These are phyloP conservation scores for Pyronema omphalodes DNA, from an alignment of 495 filamentous ascomycete genomes.

Conservation along the genomic window DNA sequence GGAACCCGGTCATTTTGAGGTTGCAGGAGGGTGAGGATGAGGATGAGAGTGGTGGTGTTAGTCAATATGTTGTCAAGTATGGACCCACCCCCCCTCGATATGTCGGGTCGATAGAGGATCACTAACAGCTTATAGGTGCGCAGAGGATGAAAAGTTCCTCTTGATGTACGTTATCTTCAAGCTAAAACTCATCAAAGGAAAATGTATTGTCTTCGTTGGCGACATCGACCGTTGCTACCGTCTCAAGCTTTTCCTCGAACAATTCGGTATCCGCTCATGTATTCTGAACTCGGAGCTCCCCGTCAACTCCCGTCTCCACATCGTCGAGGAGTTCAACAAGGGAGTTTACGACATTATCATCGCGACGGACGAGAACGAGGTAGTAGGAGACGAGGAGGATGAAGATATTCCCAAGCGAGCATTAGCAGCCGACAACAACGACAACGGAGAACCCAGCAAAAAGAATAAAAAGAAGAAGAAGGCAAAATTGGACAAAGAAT, in stretches of 20 bases:
- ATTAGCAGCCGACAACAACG: slow-evolving; percentile 15
- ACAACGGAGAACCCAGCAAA: slow-evolving; percentile 13
- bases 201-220: slow-evolving; percentile 81
- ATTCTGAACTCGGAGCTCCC: slow-evolving; percentile 90
- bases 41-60: slow-evolving; percentile 52
- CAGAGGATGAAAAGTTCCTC: slow-evolving; percentile 93
- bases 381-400: slow-evolving; percentile 46
- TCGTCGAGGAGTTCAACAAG: slow-evolving; percentile 94
- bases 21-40: slow-evolving; percentile 44
- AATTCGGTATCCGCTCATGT: slow-evolving; percentile 86
- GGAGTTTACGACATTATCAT: slow-evolving; percentile 93
- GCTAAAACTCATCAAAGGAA: slow-evolving; percentile 82
- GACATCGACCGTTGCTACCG: slow-evolving; percentile 90
- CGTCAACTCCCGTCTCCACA: slow-evolving; percentile 78
- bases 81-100: slow-evolving; percentile 11
- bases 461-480: slow-evolving; percentile 44
- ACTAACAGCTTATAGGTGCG: slow-evolving; percentile 38
- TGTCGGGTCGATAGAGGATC: no score
- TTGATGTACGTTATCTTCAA: slow-evolving; percentile 88
- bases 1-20: slow-evolving; percentile 55
- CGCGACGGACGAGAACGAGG: slow-evolving; percentile 80
- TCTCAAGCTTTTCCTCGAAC: slow-evolving; percentile 87
- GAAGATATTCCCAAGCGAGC: slow-evolving; percentile 8
- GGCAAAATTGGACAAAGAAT: slow-evolving; percentile 55
- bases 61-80: slow-evolving; percentile 70